A percentile compares a stretch with the other conserved stretches of the same genome.
phyloP scores from a whole-genome alignment of 2,329 filamentous ascomycete species.

The Cylindrodendrum hubeiense region DNA sequence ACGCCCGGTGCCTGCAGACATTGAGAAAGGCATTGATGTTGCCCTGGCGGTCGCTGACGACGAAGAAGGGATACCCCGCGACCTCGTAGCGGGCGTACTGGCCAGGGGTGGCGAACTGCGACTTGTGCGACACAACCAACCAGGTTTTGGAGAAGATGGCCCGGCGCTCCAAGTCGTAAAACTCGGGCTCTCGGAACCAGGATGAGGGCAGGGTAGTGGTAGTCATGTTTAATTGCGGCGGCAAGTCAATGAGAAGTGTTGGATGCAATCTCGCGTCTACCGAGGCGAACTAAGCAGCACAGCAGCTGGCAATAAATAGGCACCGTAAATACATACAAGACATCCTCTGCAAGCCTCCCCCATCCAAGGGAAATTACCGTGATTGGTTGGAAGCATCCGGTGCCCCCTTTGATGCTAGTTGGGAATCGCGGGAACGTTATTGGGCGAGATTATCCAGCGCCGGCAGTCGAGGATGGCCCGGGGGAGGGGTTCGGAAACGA shows the following conservation, averaged over 20 bases:
- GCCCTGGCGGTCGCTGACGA: conserved; percentile 8
- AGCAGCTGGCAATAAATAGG: neutral
- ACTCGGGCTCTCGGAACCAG: conserved; percentile 15
- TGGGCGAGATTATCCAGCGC: neutral
- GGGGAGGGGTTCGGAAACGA: neutral
- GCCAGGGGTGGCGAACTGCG: conserved; percentile 12
- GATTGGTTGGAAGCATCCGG: neutral
- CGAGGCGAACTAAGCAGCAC: neutral
- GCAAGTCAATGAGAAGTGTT: neutral
- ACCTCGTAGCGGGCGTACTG: conserved; percentile 15
- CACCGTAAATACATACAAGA: neutral
- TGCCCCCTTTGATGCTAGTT: neutral
- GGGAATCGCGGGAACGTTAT: neutral
- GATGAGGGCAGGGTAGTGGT: conserved; percentile 7
- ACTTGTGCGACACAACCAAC: conserved; percentile 17
- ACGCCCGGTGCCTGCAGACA: conserved; percentile 11
- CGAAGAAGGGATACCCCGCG: conserved; percentile 15
- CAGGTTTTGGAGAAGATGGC: conserved; percentile 16
- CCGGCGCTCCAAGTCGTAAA: conserved; percentile 18
- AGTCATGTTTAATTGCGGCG: neutral
- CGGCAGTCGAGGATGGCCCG: neutral
- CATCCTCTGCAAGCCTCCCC: neutral
- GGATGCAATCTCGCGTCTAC: neutral
- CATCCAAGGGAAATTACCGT: neutral
- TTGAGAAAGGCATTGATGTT: conserved; percentile 19